Evolutionary conservation across 169 alveolate genomes (phyloP), one percentile per base, ranked within the genome.

Genomic region (Plasmodium reichenowi): DNA sequence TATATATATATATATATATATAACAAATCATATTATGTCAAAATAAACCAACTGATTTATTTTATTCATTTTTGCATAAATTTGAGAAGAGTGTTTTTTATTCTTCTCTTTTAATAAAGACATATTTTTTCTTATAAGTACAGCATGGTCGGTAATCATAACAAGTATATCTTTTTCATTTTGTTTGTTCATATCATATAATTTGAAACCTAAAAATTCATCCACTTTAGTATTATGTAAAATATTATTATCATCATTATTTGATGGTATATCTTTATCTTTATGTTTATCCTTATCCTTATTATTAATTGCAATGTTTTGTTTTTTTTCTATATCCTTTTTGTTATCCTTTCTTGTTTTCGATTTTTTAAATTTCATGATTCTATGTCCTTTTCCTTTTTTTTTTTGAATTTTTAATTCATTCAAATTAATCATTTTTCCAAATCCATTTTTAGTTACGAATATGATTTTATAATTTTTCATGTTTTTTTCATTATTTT

Each of bases 91-190:
- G 38, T 83, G 91, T 48, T 83, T 83, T 43, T 85, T 83, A 52
- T 54, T 83, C 71, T 83, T 83, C 26, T 83, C 58, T 63, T 83
- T 83, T 50, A 83, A 62, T 26, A 83, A 62, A 8, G 91, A 68
- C 56, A 83, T 71, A 83, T 83, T 83, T 83, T 68, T 83, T 15
- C 91, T 72, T 24, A 83, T 83, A 58, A 83, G 91, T 20, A 83
- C 86, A 43, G 91, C 91, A 83, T 83, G 85, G 38, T 83, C 91
- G 6, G 85, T 83, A 29, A 83, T 83, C 91, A 83, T 83, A 29
- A 83, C 54, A 32, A 83, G 85, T 47, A 68, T 68, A 50, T 83
- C 91, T 38, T 63, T 83, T 72, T 83, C 91, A 7, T 68, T 83
- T 54, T 70, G 68, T 50, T 68, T 83, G 58, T 60, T 56, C 38